phyloP scores from a whole-genome alignment of 179 eudicot species.

The Vitellaria paradoxa region DNA sequence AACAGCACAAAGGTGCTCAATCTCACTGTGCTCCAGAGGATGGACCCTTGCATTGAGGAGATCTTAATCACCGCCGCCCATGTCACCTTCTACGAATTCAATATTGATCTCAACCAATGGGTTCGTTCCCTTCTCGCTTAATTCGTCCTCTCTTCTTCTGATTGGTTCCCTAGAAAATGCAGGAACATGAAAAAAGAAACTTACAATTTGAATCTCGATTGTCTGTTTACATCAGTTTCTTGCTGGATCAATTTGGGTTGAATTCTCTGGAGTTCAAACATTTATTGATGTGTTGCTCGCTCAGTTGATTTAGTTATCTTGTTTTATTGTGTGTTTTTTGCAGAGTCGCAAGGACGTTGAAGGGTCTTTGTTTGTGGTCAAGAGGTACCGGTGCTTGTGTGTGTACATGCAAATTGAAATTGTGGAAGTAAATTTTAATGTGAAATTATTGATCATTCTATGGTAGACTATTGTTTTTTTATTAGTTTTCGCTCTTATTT shows the following conservation, averaged over 20 bases:
- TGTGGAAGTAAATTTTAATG: not conserved
- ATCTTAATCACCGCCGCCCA: conserved; percentile 72
- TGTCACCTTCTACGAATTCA: conserved; percentile 64
- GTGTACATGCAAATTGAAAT: not conserved
- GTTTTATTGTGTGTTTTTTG: conserved; percentile 13
- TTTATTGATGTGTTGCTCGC: not conserved
- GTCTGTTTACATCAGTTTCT: not conserved
- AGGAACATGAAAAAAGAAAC: no score
- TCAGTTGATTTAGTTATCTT: not conserved
- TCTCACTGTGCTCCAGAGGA: conserved; percentile 58
- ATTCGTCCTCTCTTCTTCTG: not conserved
- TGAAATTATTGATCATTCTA: no score
- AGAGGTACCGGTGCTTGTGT: conserved; percentile 29
- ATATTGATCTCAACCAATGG: conserved; percentile 26
- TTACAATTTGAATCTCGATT: no score
- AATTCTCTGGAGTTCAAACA: not conserved
- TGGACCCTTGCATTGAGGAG: conserved; percentile 58
- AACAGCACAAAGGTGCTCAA: conserved; percentile 53
- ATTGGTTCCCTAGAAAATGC: no score
- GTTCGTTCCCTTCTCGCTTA: conserved; percentile 16
- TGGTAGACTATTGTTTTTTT: no score
- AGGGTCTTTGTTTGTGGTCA: conserved; percentile 64
- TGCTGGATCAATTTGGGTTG: no score
- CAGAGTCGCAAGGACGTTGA: conserved; percentile 78
- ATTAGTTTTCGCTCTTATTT: no score